Evolutionary conservation across 345 rosid species (phyloP).

Genomic region (Hevea brasiliensis): DNA sequence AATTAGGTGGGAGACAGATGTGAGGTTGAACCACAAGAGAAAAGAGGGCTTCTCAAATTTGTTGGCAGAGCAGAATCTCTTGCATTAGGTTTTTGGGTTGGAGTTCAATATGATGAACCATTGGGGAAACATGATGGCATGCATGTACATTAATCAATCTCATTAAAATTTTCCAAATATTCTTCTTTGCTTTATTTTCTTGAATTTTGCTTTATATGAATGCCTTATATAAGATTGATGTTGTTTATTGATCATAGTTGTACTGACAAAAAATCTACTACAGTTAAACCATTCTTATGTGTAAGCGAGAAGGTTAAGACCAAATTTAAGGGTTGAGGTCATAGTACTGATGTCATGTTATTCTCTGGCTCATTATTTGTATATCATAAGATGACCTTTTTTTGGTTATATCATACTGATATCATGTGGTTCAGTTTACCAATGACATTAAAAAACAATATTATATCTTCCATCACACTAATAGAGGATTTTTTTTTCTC

Average conservation of each 20-base stretch:
- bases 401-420: too few relatives aligned
- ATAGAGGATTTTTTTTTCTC: too few relatives aligned
- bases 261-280: background rate
- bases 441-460: too few relatives aligned
- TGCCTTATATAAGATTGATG: background rate
- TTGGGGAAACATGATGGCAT: slow-evolving; percentile 94
- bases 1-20: slow-evolving; percentile 81
- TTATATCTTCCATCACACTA: too few relatives aligned
- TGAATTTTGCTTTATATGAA: too few relatives aligned
- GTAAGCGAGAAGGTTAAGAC: too few relatives aligned
- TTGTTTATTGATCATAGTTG: background rate
- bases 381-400: too few relatives aligned
- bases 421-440: too few relatives aligned
- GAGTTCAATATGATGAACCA: slow-evolving; percentile 92
- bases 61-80: slow-evolving; percentile 77
- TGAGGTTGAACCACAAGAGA: slow-evolving; percentile 87
- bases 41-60: slow-evolving; percentile 83
- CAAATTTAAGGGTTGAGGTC: too few relatives aligned
- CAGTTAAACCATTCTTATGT: too few relatives aligned
- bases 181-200: background rate
- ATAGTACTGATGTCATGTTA: too few relatives aligned
- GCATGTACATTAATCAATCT: slow-evolving; percentile 37
- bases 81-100: slow-evolving; percentile 90
- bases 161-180: background rate
- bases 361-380: too few relatives aligned